Percentiles rank a stretch among this genome's conserved stretches.
Conservation (phyloP, 441 rosid genomes). For the Erodium moschatum region DNA sequence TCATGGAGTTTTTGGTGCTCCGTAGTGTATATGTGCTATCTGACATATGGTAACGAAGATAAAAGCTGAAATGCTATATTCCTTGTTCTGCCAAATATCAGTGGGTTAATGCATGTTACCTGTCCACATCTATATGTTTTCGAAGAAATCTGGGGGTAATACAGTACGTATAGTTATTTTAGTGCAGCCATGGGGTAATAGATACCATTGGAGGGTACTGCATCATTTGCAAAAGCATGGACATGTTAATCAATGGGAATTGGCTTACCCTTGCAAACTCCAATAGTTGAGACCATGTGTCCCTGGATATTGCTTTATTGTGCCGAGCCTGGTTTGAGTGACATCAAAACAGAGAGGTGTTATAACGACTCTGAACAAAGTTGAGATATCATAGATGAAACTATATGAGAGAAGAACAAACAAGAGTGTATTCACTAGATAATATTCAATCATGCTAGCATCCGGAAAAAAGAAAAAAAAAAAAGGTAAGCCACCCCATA, state of each 20-base stretch:
- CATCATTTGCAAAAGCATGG: neutral
- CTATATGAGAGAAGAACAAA: neutral
- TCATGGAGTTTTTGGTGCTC: neutral
- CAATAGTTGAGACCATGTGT: conserved; percentile 89
- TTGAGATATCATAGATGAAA: neutral
- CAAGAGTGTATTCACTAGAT: neutral
- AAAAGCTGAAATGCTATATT: neutral
- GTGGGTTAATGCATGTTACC: neutral
- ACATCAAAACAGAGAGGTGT: conserved; percentile 17
- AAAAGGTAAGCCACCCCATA: neutral
- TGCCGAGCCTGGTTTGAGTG: conserved; percentile 51
- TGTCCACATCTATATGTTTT: neutral
- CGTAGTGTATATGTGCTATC: neutral
- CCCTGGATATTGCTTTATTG: conserved; percentile 90
- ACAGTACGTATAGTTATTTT: neutral
- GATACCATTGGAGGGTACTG: neutral
- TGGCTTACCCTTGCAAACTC: conserved; percentile 62
- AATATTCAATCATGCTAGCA: neutral
- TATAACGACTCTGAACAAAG: neutral
- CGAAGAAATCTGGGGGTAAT: neutral
- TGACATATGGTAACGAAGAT: neutral
- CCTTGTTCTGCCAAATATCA: neutral
- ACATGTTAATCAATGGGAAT: neutral
- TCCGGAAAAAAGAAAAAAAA: no score
- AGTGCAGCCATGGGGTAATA: neutral